Conservation (phyloP, 805 yeast species). For the Ogataea paradorogensis region DNA sequence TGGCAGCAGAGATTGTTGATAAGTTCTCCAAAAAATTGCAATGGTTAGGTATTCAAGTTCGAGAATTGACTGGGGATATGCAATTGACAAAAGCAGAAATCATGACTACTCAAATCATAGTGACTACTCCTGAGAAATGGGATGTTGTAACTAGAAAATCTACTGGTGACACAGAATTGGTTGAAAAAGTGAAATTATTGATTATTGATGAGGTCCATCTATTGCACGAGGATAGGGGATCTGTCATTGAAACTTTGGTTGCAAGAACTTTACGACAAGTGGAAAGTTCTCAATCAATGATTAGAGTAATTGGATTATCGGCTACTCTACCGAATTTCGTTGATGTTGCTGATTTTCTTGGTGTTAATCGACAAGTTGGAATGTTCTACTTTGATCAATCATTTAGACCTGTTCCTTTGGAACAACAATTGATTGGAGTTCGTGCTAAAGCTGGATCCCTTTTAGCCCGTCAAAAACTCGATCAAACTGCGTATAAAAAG, state of each 20-base stretch:
- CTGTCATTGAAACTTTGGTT: slow-evolving; percentile 92
- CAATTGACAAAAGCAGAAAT: slow-evolving; percentile 82
- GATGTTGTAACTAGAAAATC: slow-evolving; percentile 95
- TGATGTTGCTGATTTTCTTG: slow-evolving; percentile 93
- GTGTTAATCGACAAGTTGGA: slow-evolving; percentile 86
- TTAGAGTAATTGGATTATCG: slow-evolving; percentile 88
- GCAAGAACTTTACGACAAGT: slow-evolving; percentile 94
- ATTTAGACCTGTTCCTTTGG: slow-evolving; percentile 90
- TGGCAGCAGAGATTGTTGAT: slow-evolving; percentile 95
- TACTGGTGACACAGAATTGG: slow-evolving; percentile 81
- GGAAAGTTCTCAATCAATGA: slow-evolving; percentile 90
- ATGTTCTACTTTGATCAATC: slow-evolving; percentile 93
- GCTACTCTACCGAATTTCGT: slow-evolving; percentile 90
- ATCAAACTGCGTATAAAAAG: slow-evolving; percentile 72
- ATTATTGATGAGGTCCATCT: slow-evolving; percentile 97
- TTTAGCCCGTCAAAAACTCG: slow-evolving; percentile 69
- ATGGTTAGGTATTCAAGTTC: slow-evolving; percentile 83
- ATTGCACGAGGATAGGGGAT: slow-evolving; percentile 96
- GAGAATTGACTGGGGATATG: slow-evolving; percentile 95
- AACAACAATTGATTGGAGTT: slow-evolving; percentile 85
- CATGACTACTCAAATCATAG: slow-evolving; percentile 77
- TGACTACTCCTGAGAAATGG: slow-evolving; percentile 96
- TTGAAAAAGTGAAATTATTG: slow-evolving; percentile 76
- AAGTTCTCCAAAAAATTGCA: slow-evolving; percentile 73
- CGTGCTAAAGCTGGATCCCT: slow-evolving; percentile 79